Base-by-base conservation (phyloP, 371 early-diverging fungal genomes). In the Smittium culicis region DNA sequence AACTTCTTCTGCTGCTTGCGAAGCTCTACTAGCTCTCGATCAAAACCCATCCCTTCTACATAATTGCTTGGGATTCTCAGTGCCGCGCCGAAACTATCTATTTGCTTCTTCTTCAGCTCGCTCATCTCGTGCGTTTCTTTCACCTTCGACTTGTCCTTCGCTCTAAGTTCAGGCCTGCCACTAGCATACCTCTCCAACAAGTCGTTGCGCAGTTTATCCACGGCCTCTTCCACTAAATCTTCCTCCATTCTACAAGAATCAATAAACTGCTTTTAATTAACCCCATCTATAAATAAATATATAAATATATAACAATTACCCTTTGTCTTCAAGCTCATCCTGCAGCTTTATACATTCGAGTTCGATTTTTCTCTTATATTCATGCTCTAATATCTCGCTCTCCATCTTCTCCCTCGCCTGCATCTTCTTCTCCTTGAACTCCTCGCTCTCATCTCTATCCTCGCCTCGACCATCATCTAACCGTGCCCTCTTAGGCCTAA, bases 331-430 rank as follows among this genome's bases (percentile, higher is more conserved):
- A n/a, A 95, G 82, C 68, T 86, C 74, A 66, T 88, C 84, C 69
- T 80, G 82, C 24, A 93, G 77, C 75, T 82, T 81, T 68, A 92
- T 79, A 72, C 93, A 92, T 67, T 89, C 76, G 45, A 96, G 78
- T 71, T 96, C 98, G 0, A 95, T 79, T 69, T 88, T 80, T 14
- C 96, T 83, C 74, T 93, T 94, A 45, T 82, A 82, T 67, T 94
- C 92, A 69, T 97, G 96, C 34, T 81, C 76, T 8, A 93, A 74
- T 30, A 97, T 73, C 76, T 71, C 81, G 45, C 45, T 45, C 20
- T 91, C 90, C 54, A 93, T 88, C 63, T 1, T 68, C n/a, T 24
- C 69, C 70, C 70, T 60, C 5, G 25, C 32, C 32, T 28, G 20
- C 31, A 57, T 29, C n/a, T 66, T 70, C 14, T 62, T 33, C 34